Evolutionary conservation across 2,329 filamentous ascomycete genomes (phyloP).

Genomic region (Xylaria sp.): DNA sequence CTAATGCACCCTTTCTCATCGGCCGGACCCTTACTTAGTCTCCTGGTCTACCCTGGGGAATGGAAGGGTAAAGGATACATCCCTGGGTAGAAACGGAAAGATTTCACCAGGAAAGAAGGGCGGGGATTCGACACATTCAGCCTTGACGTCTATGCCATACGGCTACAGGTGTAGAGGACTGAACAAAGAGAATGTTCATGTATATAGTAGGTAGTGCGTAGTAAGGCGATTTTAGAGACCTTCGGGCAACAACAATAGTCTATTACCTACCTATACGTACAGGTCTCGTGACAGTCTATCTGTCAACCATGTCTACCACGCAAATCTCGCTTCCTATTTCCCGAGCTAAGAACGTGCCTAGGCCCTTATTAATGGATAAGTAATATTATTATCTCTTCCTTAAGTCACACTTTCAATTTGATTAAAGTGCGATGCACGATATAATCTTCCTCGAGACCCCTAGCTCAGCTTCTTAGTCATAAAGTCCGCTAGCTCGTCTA

Average conservation of each 20-base stretch:
- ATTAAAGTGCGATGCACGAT: too few species aligned
- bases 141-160: too few species aligned
- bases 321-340: neutral
- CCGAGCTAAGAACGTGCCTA: neutral
- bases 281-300: too few species aligned
- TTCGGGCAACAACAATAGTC: too few species aligned
- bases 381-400: neutral
- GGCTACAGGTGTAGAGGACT: too few species aligned
- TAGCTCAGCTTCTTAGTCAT: slow-evolving; percentile 59
- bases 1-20: too few species aligned
- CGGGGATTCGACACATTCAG: neutral
- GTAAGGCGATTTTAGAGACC: too few species aligned
- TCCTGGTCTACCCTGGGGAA: neutral
- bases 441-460: neutral
- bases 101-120: neutral
- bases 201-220: too few species aligned
- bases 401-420: neutral
- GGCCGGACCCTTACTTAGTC: neutral
- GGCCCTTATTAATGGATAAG: neutral
- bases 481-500: slow-evolving; percentile 81
- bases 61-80: neutral
- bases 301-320: neutral
- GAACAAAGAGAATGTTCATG: too few species aligned
- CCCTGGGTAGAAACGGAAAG: neutral
- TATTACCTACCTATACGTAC: too few species aligned